Base-by-base conservation (phyloP, 768 basidiomycete species). In the Lentinus tigrinus region DNA sequence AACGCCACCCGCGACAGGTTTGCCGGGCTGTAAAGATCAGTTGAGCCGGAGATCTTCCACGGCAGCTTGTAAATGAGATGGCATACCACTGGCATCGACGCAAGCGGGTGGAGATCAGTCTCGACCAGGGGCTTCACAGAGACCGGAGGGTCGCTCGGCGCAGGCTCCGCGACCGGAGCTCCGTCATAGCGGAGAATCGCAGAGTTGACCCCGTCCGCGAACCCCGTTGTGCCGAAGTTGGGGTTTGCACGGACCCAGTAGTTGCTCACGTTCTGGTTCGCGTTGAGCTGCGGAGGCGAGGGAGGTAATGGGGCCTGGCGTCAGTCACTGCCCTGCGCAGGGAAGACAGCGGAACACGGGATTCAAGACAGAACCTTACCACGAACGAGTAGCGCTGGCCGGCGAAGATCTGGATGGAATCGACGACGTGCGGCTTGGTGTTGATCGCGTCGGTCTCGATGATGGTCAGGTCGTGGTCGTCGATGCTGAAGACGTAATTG, bases 341-440 rank as follows among this genome's bases (percentile, higher is more conserved):
- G n/a, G n/a, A n/a, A n/a, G n/a, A n/a, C n/a, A n/a, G n/a, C n/a
- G n/a, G n/a, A n/a, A n/a, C n/a, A n/a, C n/a, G n/a, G n/a, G n/a
- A n/a, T n/a, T n/a, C n/a, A n/a, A 4, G 28, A 16, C 13, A 44
- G 13, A 23, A 19, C 24, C 50, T 43, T 52, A 65, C 67, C 27
- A 81, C 65, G 57, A 81, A 69, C 0, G 81, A 80, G 65, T 85
- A 84, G n/a, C 82, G 76, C 64, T 85, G 83, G 6, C 74, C 83
- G 10, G 71, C 69, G 54, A 75, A 80, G 27, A 85, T 77, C 3
- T 74, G 63, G 47, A 82, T 73, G 11, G 69, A 62, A 55, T 80
- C 75, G 3, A 78, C 75, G 0, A 54, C 54, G n/a, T 74, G 58
- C 0, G 82, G 81, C 31, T 72, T 52, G n/a, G 72, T 67, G 46